A percentile compares a stretch with the other conserved stretches of the same genome.
Conservation (phyloP, 192 early-diverging fungal genomes). For the Spizellomyces sp. region DNA sequence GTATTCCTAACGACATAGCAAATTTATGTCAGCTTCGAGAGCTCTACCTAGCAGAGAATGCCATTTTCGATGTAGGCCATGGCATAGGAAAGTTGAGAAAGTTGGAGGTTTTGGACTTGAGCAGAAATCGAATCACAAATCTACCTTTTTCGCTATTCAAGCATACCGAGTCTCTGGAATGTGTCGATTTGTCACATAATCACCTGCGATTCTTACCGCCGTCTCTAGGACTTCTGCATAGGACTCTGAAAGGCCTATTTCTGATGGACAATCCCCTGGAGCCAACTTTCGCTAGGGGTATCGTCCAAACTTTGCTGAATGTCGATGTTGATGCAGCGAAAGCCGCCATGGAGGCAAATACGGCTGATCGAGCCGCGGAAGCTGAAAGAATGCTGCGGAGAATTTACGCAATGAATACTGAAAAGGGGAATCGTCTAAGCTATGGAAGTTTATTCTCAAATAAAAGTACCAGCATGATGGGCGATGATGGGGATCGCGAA, state of each 20-base stretch:
- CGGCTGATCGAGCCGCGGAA: slow-evolving; percentile 13
- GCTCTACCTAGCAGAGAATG: slow-evolving; percentile 35
- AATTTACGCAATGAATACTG: neutral
- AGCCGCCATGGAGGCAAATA: neutral
- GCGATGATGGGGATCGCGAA: neutral
- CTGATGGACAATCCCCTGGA: slow-evolving; percentile 33
- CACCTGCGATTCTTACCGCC: slow-evolving; percentile 38
- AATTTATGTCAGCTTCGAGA: slow-evolving; percentile 36
- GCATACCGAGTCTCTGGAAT: slow-evolving; percentile 27
- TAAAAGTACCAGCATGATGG: neutral
- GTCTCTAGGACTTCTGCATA: slow-evolving; percentile 46
- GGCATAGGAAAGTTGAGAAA: slow-evolving; percentile 29
- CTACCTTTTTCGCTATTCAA: slow-evolving; percentile 27
- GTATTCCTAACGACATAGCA: slow-evolving; percentile 29
- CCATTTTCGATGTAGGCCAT: slow-evolving; percentile 29
- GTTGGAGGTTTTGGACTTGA: slow-evolving; percentile 48
- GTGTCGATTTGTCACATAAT: slow-evolving; percentile 39
- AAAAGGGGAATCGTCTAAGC: slow-evolving; percentile 1
- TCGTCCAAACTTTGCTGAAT: neutral
- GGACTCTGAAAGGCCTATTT: slow-evolving; percentile 22
- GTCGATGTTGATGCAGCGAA: slow-evolving; percentile 11
- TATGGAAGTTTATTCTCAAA: slow-evolving; percentile 11
- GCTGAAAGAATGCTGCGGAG: slow-evolving; percentile 22
- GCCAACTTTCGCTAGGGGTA: neutral
- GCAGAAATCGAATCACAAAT: slow-evolving; percentile 23